Evolutionary conservation across 345 rosid species (phyloP).

Genomic region (Hypericum perforatum): DNA sequence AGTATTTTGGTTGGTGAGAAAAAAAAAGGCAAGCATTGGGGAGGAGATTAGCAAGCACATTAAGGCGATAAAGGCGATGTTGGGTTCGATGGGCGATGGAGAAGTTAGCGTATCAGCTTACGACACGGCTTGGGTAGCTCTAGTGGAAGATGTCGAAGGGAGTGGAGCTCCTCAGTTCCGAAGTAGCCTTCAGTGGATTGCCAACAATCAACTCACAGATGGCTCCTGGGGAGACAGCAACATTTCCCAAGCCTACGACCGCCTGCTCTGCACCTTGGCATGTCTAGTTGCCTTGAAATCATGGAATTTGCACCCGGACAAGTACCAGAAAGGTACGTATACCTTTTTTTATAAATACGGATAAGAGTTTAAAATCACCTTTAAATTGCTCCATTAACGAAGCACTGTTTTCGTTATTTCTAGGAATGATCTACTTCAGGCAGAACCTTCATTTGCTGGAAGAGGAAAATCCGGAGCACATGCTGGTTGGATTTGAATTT

Average conservation of each 20-base stretch:
- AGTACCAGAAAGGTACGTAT: constrained; percentile 47
- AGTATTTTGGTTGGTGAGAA: background rate
- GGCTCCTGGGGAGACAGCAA: constrained; percentile 88
- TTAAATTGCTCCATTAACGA: too few species aligned
- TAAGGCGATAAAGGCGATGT: constrained; percentile 31
- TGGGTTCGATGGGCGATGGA: constrained; percentile 71
- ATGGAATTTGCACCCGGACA: constrained; percentile 67
- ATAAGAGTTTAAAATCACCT: too few species aligned
- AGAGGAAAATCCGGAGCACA: constrained; percentile 67
- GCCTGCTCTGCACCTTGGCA: constrained; percentile 74
- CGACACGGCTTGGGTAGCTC: constrained; percentile 99
- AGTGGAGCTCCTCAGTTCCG: constrained; percentile 69
- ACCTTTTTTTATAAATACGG: too few species aligned
- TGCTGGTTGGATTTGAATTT: constrained; percentile 95
- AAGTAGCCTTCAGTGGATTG: constrained; percentile 63
- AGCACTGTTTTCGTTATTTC: background rate
- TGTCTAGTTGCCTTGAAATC: constrained; percentile 70
- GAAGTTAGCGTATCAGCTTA: constrained; percentile 82
- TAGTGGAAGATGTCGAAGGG: constrained; percentile 43
- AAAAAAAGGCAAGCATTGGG: constrained; percentile 18
- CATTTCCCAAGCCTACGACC: constrained; percentile 64
- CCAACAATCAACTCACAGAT: constrained; percentile 59
- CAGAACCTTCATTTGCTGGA: constrained; percentile 53
- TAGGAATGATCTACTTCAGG: constrained; percentile 60
- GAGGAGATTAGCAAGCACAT: constrained; percentile 38